Conservation (phyloP, 805 yeast species). For the Starmerella geochares region DNA sequence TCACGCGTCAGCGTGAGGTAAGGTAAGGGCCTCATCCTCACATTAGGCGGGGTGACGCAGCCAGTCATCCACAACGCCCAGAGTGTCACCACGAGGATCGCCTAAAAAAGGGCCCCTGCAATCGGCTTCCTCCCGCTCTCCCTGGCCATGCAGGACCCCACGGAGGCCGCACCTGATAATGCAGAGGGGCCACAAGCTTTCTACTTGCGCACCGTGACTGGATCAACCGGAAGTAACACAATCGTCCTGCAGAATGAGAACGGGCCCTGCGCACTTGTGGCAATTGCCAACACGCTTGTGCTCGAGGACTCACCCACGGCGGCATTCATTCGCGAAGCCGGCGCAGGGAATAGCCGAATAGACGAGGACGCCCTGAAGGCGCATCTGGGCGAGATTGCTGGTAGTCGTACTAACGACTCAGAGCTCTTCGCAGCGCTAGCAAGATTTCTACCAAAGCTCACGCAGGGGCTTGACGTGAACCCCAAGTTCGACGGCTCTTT, state of each 20-base stretch:
- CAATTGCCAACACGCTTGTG: slow-evolving; percentile 60
- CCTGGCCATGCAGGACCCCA: slow-evolving; percentile 1
- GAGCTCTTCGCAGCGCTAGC: slow-evolving; percentile 35
- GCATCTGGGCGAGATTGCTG: slow-evolving; percentile 19
- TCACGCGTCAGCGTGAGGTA: slow-evolving; percentile 4
- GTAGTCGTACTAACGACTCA: slow-evolving; percentile 24
- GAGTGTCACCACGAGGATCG: no score
- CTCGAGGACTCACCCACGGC: slow-evolving; percentile 35
- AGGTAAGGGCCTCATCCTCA: no score
- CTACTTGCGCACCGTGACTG: not conserved
- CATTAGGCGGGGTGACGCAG: no score
- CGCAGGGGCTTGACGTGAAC: slow-evolving; percentile 62
- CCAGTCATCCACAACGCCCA: not conserved
- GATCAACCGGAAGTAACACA: slow-evolving; percentile 10
- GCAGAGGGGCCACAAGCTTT: not conserved
- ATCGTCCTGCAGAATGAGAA: slow-evolving; percentile 67
- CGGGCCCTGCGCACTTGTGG: slow-evolving; percentile 83
- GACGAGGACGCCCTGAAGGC: slow-evolving; percentile 7
- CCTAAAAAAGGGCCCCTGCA: not conserved
- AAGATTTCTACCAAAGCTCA: slow-evolving; percentile 50
- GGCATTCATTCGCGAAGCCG: slow-evolving; percentile 1
- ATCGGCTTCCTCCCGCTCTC: not conserved
- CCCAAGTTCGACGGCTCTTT: slow-evolving; percentile 60
- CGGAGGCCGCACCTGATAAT: not conserved
- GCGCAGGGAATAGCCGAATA: not conserved